Conservation (phyloP, 345 rosid genomes). For the Balakata baccata region DNA sequence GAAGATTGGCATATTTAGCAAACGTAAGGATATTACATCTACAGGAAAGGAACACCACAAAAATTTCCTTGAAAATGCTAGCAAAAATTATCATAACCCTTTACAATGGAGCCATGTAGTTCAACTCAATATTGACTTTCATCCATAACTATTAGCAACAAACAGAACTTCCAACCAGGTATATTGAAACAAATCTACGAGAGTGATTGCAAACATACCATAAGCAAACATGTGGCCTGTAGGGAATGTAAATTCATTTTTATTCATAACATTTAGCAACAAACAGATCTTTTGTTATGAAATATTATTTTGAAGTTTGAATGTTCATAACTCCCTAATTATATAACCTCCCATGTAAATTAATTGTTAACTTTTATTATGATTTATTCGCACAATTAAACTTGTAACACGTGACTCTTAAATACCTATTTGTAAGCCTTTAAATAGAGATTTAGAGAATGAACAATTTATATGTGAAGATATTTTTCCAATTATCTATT, state of each 20-base stretch:
- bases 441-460: too few relatives aligned
- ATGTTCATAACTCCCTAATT: too few relatives aligned
- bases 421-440: too few relatives aligned
- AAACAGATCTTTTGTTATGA: not conserved
- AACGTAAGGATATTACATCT: not conserved
- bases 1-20: not conserved
- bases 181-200: conserved; percentile 2
- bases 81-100: not conserved
- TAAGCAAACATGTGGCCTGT: conserved; percentile 1
- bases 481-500: too few relatives aligned
- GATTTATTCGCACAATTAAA: too few relatives aligned
- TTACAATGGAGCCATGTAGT: not conserved
- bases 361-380: too few relatives aligned
- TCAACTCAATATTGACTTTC: not conserved
- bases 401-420: too few relatives aligned
- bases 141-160: not conserved
- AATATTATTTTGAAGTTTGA: too few relatives aligned
- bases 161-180: not conserved
- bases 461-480: too few relatives aligned
- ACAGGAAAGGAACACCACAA: not conserved
- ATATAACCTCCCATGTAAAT: too few relatives aligned
- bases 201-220: conserved; percentile 11
- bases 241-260: not conserved
- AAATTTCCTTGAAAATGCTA: not conserved
- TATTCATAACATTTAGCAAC: not conserved